Evolutionary conservation across 1,284 basidiomycete genomes (phyloP), one percentile per base, ranked within the genome.

Genomic region (Waitea zeae): DNA sequence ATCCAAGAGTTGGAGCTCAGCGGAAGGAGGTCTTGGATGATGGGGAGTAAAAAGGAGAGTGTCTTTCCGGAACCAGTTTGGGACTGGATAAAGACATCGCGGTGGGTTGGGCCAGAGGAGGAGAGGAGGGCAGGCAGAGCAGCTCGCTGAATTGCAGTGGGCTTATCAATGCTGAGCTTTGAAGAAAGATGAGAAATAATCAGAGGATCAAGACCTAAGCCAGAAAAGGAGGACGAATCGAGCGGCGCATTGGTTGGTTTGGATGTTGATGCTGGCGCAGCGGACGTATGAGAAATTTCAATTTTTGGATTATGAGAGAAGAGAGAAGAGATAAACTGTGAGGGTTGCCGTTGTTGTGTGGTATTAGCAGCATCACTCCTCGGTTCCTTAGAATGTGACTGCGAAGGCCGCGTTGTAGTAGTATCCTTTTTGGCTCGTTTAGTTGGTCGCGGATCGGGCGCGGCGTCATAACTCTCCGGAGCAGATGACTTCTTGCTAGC

Each of bases 41-140:
- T 90, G 13, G 95, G 95, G 3, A 98, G 70, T 12, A 98, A 70
- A 58, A 87, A 99, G 3, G 93, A 74, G 15, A 98, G 62, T 0
- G 93, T 98, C 59, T 98, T 98, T 46, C 95, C 95, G 0, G 92
- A 97, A 39, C 95, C 95, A 0, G 95, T 98, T 52, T 99, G 93
- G 3, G 89, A 87, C 51, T 97, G 92, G 36, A 99, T 83, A 50
- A 98, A 90, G 12, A 88, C 72, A 53, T 98, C 95, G 37, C 82
- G 66, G 17, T 56, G 56, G 14, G 49, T 45, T 34, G 55, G 56
- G 1, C 63, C 52, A 2, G 56, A 39, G 2, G 55, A 48, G 9
- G 61, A 57, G 2, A 90, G 60, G 31, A 96, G 66, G 28, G 74
- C 62, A 3, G 87, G 78, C 13, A 98, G 61, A 2, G 81, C 71